A percentile compares a stretch with the other conserved stretches of the same genome.
phyloP scores from a whole-genome alignment of 2,329 filamentous ascomycete genomes.

The Berkeleyomyces rouxiae region DNA sequence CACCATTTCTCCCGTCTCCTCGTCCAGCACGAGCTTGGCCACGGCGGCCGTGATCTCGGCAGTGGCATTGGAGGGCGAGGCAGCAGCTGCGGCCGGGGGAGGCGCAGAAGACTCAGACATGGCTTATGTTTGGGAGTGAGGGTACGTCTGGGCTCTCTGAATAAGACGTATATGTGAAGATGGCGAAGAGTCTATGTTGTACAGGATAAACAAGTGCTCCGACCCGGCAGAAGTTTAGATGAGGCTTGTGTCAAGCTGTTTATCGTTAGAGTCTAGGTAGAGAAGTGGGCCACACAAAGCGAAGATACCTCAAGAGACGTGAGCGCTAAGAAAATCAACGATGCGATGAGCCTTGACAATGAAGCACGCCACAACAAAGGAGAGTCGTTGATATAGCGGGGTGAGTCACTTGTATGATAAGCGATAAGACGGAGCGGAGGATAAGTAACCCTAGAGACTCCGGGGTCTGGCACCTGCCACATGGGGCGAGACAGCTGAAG shows the following conservation, averaged over 20 bases:
- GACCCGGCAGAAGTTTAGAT: neutral
- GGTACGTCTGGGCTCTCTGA: neutral
- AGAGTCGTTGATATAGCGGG: neutral
- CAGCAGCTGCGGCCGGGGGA: neutral
- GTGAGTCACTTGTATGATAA: neutral
- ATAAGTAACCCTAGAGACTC: neutral
- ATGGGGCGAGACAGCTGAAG: neutral
- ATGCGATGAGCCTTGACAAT: neutral
- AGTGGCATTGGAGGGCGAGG: constrained; percentile 15
- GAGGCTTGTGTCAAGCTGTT: neutral
- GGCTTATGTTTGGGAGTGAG: neutral
- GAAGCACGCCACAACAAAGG: neutral
- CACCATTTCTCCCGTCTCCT: constrained; percentile 49
- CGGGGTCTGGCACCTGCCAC: neutral
- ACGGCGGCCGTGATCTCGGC: constrained; percentile 30
- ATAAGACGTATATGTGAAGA: no score
- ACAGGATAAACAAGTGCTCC: neutral
- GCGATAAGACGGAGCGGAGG: neutral
- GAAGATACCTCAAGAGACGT: neutral
- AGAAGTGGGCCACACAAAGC: neutral
- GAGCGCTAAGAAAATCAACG: neutral
- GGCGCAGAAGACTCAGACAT: constrained; percentile 6
- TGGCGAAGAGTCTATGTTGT: no score
- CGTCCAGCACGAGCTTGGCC: constrained; percentile 44
- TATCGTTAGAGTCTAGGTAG: neutral